Evolutionary conservation across 1,284 basidiomycete genomes (phyloP).

Genomic region (Gymnopus androsaceus): DNA sequence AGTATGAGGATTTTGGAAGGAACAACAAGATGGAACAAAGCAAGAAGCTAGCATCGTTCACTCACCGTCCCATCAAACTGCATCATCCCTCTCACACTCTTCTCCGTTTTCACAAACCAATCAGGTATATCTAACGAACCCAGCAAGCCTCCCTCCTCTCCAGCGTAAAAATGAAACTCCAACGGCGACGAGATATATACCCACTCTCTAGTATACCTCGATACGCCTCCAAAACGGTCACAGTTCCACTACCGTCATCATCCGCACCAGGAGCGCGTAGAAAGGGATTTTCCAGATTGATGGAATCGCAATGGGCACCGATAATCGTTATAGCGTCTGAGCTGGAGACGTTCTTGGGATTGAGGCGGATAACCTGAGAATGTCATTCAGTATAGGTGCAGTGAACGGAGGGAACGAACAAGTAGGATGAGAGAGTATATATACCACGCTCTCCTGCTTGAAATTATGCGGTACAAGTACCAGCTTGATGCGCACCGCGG

Average conservation of each 20-base stretch:
- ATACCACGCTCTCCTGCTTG: slow-evolving; percentile 20
- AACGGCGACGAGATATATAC: slow-evolving; percentile 48
- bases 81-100: slow-evolving; percentile 50
- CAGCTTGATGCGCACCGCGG: slow-evolving; percentile 14
- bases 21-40: slow-evolving; percentile 41
- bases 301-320: slow-evolving; percentile 42
- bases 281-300: slow-evolving; percentile 19
- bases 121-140: slow-evolving; percentile 56
- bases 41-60: background rate
- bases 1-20: background rate
- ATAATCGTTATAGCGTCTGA: slow-evolving; percentile 40
- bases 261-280: slow-evolving; percentile 21
- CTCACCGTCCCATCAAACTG: slow-evolving; percentile 30
- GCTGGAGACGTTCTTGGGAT: slow-evolving; percentile 2
- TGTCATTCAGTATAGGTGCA: too few relatives aligned
- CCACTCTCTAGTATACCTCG: slow-evolving; percentile 33
- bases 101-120: slow-evolving; percentile 44
- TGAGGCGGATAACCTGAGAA: slow-evolving; percentile 18
- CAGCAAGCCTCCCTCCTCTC: slow-evolving; percentile 56
- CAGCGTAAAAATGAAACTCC: slow-evolving; percentile 63
- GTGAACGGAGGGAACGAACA: background rate
- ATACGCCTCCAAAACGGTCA: slow-evolving; percentile 53
- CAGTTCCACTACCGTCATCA: slow-evolving; percentile 33
- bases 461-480: slow-evolving; percentile 16
- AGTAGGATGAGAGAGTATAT: background rate